Evolutionary conservation across 352 stramenopile species (phyloP), one percentile per base, ranked within the genome.

Genomic region (Pythium scleroteichum): DNA sequence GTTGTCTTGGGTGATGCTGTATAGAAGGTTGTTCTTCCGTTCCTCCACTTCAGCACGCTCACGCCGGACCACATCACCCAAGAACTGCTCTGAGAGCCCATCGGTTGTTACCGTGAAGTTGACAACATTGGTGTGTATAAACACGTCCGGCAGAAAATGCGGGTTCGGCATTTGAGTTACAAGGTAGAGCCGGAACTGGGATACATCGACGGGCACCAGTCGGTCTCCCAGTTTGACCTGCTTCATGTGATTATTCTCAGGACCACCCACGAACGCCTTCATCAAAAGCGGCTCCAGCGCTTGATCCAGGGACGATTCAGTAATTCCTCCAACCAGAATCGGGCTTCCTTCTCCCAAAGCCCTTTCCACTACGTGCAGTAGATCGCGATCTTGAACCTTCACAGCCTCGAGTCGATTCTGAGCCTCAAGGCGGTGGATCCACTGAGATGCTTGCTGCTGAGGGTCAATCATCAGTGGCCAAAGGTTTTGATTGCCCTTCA

Each of bases 381-480:
- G 51, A 2, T 46, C 17, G 12, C 53, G 74, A 27, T 87, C 78
- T 20, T 75, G 75, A 22, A 65, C 71, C 67, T 97, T 95, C 22
- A 91, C 71, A 8, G 76, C 76, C 53, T 96, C 79, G 2, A 98
- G 62, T 0, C 71, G 56, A 50, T 88, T 72, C 8, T 22, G 39
- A 2, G 65, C 45, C 57, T 98, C 93, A 41, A 97, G 73, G 4
- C 88, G 90, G 33, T 94, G 90, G 17, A 98, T 87, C 93, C 93
- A 98, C 38, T 90, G 79, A 40, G 87, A 96, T 2, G 90, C 93
- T 73, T 98, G 93, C 16, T 95, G 87, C 65, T 98, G 93, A 2
- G 94, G 93, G 59, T 98, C 94, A 59, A 98, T 98, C 69, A 98
- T 85, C 16, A 98, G 73, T 17, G 93, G 79, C 92, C 92, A 98